phyloP scores from a whole-genome alignment of 345 rosid genomes.

The Eucalyptus fibrosa region DNA sequence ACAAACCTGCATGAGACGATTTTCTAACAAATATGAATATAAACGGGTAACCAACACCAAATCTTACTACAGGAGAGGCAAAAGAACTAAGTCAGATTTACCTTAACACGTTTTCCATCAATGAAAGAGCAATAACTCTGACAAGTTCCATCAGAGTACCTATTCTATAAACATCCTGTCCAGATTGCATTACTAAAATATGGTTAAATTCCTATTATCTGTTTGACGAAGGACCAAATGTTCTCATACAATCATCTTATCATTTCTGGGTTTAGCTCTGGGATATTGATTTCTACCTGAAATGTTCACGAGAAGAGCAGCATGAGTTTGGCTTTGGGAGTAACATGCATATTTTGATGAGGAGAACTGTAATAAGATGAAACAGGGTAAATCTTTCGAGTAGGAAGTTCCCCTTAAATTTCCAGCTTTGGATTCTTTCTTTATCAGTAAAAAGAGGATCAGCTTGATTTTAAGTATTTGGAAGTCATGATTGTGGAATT shows the following conservation, averaged over 20 bases:
- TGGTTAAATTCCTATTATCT: not conserved
- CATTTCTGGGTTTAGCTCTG: constrained; percentile 92
- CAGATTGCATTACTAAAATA: not conserved
- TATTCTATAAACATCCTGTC: constrained; percentile 91
- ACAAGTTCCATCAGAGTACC: constrained; percentile 94
- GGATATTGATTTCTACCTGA: constrained; percentile 90
- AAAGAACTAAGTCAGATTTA: not conserved
- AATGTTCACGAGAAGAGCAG: not conserved
- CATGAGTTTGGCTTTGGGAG: not conserved
- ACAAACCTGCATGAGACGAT: constrained; percentile 46
- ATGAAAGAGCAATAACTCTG: constrained; percentile 68
- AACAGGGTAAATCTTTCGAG: not conserved
- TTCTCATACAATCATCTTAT: constrained; percentile 5
- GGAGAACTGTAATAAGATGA: not conserved
- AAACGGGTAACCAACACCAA: not conserved
- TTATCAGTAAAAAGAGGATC: not conserved
- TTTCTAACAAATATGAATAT: not conserved
- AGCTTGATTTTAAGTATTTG: not conserved
- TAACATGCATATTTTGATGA: not conserved
- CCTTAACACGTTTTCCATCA: constrained; percentile 97
- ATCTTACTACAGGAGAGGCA: not conserved
- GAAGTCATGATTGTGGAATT: not conserved
- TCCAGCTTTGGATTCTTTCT: not conserved
- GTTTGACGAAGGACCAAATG: not conserved
- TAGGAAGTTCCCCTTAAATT: not conserved